Conservation (phyloP, 2,329 filamentous ascomycete genomes). For the Stachybotrys echinatus region DNA sequence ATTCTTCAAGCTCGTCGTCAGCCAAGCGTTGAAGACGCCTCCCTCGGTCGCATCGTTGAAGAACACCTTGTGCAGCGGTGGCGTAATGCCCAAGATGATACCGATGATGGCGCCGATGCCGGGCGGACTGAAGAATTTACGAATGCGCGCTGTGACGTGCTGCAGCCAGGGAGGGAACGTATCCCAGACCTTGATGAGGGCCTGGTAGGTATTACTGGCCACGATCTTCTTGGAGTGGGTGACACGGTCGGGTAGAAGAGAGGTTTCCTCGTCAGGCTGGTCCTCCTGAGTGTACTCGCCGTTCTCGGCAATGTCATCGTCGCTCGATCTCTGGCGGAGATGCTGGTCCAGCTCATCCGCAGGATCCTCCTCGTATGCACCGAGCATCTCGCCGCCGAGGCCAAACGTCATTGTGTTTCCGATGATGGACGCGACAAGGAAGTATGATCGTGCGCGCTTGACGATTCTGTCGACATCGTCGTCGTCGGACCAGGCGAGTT, state of each 20-base stretch:
- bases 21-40: conserved; percentile 1
- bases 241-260: background rate
- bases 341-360: conserved; percentile 1
- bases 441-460: background rate
- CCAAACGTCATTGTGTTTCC: conserved; percentile 2
- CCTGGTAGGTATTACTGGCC: background rate
- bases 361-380: conserved; percentile 1
- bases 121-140: conserved; percentile 1
- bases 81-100: conserved; percentile 2
- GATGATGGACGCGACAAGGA: conserved; percentile 2
- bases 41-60: conserved; percentile 1
- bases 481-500: background rate
- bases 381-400: conserved; percentile 1
- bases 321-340: background rate
- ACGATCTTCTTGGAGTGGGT: background rate
- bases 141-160: background rate
- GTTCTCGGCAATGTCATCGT: background rate
- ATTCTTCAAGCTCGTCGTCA: conserved; percentile 2
- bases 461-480: background rate
- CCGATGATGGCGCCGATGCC: background rate
- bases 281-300: background rate
- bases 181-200: background rate
- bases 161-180: background rate
- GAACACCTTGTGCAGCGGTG: background rate
- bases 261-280: background rate